phyloP scores from a whole-genome alignment of 1,284 basidiomycete species.

The Sphaerobolus stellatus region DNA sequence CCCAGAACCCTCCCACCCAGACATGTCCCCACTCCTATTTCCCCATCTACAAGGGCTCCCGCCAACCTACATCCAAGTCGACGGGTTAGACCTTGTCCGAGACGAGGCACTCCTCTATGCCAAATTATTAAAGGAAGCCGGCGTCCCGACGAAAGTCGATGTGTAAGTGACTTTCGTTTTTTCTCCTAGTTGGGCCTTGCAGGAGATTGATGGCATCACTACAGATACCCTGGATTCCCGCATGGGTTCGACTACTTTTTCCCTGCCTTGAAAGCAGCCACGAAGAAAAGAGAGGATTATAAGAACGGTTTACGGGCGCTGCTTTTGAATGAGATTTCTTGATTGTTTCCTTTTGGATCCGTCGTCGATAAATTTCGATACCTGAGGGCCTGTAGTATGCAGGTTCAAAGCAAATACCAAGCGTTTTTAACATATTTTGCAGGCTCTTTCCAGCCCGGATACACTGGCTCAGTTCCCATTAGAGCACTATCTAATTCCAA shows the following conservation, averaged over 20 bases:
- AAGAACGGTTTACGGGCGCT: conserved; percentile 15
- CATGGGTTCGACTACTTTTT: conserved; percentile 15
- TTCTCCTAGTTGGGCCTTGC: not conserved
- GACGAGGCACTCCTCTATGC: conserved; percentile 26
- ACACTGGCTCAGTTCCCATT: too few species aligned
- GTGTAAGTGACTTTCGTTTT: conserved; percentile 14
- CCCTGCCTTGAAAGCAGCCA: not conserved
- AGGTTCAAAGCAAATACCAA: too few species aligned
- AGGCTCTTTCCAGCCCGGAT: too few species aligned
- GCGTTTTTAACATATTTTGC: too few species aligned
- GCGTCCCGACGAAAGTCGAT: conserved; percentile 17
- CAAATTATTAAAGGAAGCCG: conserved; percentile 15
- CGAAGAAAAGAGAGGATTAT: conserved; percentile 13
- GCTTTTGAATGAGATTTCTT: too few species aligned
- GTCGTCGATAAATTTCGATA: too few species aligned
- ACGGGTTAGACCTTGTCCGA: conserved; percentile 22
- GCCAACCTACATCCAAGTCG: conserved; percentile 20
- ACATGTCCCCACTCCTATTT: conserved; percentile 10
- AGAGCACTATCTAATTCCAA: too few species aligned
- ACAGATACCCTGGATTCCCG: conserved; percentile 16
- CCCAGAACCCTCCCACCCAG: conserved; percentile 5
- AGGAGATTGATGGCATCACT: too few species aligned
- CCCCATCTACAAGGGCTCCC: conserved; percentile 12
- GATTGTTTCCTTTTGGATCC: too few species aligned
- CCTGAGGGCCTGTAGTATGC: too few species aligned